phyloP scores from a whole-genome alignment of 352 stramenopile species.

The Pythium dissotocum region DNA sequence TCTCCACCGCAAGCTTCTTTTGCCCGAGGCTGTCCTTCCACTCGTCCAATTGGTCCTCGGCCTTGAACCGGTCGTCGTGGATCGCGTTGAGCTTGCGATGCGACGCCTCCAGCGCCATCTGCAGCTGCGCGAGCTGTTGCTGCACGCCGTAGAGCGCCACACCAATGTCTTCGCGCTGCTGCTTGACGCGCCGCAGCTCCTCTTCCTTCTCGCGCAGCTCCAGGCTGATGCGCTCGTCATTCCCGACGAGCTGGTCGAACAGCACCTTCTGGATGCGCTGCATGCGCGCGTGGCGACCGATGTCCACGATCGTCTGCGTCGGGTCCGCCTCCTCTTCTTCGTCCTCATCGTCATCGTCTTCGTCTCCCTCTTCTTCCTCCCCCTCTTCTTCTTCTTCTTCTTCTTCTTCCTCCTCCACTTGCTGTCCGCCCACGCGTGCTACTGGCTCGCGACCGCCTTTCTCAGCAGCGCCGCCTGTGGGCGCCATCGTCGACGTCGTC shows the following conservation, averaged over 20 bases:
- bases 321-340: constrained; percentile 61
- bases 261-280: constrained; percentile 86
- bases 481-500: neutral
- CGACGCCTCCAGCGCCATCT: constrained; percentile 87
- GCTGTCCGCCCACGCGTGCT: neutral
- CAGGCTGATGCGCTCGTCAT: constrained; percentile 68
- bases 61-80: constrained; percentile 67
- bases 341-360: constrained; percentile 49
- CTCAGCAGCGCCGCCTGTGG: neutral
- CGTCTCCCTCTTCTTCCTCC: constrained; percentile 38
- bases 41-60: constrained; percentile 74
- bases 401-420: constrained; percentile 19
- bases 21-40: constrained; percentile 58
- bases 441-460: neutral
- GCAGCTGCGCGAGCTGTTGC: constrained; percentile 92
- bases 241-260: constrained; percentile 75
- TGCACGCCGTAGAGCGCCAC: constrained; percentile 94
- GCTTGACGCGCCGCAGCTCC: constrained; percentile 64
- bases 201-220: constrained; percentile 82
- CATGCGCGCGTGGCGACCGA: constrained; percentile 76
- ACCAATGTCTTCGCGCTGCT: constrained; percentile 85
- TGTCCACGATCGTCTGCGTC: constrained; percentile 84
- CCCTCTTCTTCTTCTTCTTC: constrained; percentile 42
- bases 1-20: constrained; percentile 68
- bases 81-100: constrained; percentile 69